Evolutionary conservation across 495 filamentous ascomycete genomes (phyloP), one percentile per base, ranked within the genome.

Genomic region (Chaetomidium leptoderma): DNA sequence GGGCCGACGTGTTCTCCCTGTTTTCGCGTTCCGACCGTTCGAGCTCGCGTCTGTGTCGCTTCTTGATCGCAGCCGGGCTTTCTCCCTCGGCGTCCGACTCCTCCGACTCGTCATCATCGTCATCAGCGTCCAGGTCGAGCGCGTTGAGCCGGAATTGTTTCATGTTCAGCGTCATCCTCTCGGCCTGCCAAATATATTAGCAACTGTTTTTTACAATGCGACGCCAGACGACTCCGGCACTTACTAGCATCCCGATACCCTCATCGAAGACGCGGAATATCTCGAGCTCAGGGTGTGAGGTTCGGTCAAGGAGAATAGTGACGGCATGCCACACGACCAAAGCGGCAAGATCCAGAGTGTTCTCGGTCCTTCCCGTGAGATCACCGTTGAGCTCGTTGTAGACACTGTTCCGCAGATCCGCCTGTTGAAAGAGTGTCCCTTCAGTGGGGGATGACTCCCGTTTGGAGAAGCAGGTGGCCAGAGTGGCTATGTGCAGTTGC

Each of bases 341-440:
- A 8, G 82, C 83, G 2, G 83, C 85, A 35, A 87, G 76, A 62
- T 87, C 83, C 26, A 82, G 71, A 2, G 80, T 76, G 39, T 82
- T 86, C 39, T 85, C 81, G 54, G 84, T 87, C 3, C 79, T 74
- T n/a, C 78, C 76, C 2, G 84, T 84, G 8, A 86, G 72, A 61
- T 87, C 85, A 3, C 83, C 84, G 51, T 88, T 88, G 4, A 88
- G 62, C 62, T 87, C 84, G 50, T 86, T 86, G 59, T 85, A 86
- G 16, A 88, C 76, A 49, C 81, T 85, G 47, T 81, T 83, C 16
- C 83, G 74, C 4, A 88, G 63, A 62, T 88, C 86, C 7, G 81
- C 83, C 60, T 78, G 76, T 33, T 85, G 81, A 55, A 82, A 86
- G 0, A 84, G 61, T 14, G 80, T 82, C 0, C 78, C 83, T 53